phyloP scores from a whole-genome alignment of 805 yeast genomes.

The Candida germanica region DNA sequence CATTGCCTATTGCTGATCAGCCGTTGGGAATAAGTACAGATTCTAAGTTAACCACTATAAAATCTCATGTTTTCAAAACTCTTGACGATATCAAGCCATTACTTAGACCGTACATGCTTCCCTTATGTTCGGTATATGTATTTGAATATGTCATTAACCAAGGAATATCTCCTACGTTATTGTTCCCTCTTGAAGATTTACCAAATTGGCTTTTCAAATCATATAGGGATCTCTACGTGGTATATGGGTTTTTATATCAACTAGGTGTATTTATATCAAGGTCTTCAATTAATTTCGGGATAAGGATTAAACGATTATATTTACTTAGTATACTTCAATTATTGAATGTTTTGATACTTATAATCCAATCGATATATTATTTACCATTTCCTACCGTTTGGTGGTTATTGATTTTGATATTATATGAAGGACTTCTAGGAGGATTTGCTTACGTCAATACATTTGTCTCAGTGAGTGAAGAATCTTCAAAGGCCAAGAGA shows the following conservation, averaged over 20 bases:
- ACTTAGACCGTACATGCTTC: constrained; percentile 72
- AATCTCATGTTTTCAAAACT: constrained; percentile 19
- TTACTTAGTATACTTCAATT: constrained; percentile 65
- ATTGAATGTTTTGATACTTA: constrained; percentile 54
- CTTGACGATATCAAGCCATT: constrained; percentile 38
- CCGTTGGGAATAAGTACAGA: background rate
- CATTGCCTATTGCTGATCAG: constrained; percentile 1
- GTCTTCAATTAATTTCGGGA: constrained; percentile 65
- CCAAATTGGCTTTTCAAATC: constrained; percentile 56
- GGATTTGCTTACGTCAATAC: constrained; percentile 91
- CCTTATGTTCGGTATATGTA: constrained; percentile 77
- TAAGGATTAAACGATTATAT: constrained; percentile 59
- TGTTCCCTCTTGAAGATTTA: constrained; percentile 68
- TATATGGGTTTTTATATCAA: constrained; percentile 87
- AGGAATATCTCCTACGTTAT: constrained; percentile 83
- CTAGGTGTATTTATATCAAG: constrained; percentile 90
- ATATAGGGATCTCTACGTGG: constrained; percentile 84
- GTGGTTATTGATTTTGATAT: constrained; percentile 56
- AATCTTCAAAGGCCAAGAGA: constrained; percentile 35
- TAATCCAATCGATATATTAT: constrained; percentile 63
- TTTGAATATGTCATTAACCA: constrained; percentile 89
- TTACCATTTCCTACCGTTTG: constrained; percentile 58
- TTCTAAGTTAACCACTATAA: background rate
- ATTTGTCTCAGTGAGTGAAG: constrained; percentile 70
- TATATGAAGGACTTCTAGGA: constrained; percentile 89